These are phyloP conservation scores for Phascolomyces articulosus DNA, from an alignment of 371 early-diverging fungal species.

Conservation along the genomic window DNA sequence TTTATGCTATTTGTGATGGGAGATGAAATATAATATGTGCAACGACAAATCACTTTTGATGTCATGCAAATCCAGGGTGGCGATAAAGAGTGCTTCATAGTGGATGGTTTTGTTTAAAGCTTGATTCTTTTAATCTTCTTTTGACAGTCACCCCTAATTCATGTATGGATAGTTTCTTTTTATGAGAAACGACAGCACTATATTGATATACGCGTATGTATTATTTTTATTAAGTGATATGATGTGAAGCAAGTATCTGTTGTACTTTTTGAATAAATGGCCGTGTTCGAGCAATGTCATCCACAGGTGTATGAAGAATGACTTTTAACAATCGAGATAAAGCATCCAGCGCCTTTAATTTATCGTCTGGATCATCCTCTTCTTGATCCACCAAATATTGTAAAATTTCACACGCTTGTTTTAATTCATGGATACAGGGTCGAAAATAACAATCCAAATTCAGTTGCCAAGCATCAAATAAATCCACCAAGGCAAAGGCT, in stretches of 20 bases:
- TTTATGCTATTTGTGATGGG: too few species aligned
- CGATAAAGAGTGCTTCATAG: too few species aligned
- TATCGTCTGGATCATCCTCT: constrained; percentile 20
- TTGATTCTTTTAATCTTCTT: too few species aligned
- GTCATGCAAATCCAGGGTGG: too few species aligned
- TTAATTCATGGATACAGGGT: constrained; percentile 52
- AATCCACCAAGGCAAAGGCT: constrained; percentile 40
- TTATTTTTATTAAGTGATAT: neutral
- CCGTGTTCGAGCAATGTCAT: constrained; percentile 46
- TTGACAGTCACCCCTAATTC: too few species aligned
- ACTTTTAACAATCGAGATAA: constrained; percentile 27
- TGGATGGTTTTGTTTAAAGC: too few species aligned
- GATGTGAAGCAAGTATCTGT: neutral
- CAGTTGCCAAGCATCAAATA: constrained; percentile 46
- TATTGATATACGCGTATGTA: too few species aligned
- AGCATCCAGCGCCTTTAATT: constrained; percentile 31
- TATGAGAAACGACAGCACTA: too few species aligned
- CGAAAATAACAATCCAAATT: constrained; percentile 49
- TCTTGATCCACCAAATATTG: constrained; percentile 36
- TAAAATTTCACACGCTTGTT: constrained; percentile 48
- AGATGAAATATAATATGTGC: too few species aligned
- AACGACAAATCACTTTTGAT: too few species aligned
- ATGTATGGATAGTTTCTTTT: too few species aligned
- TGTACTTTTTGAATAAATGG: constrained; percentile 45
- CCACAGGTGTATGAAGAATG: constrained; percentile 40